Base-by-base conservation (phyloP, 257 asterid species). In the Ehretia macrophylla region DNA sequence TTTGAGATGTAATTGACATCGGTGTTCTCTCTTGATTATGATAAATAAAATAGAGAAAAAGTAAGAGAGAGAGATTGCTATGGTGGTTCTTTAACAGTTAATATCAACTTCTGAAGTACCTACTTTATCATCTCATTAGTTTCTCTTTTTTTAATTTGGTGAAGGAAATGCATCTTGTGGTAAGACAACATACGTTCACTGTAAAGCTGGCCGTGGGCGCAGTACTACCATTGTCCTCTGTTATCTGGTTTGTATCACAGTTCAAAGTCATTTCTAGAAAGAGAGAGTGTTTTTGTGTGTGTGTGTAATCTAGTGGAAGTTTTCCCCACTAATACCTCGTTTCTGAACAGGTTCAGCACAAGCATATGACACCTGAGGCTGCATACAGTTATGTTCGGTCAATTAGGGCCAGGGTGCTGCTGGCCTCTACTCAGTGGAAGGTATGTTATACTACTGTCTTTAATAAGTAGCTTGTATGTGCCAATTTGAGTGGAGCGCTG, bases 191-290 rank as follows among this genome's bases (percentile, higher is more conserved):
- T 92, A 92, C 57, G 95, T 92, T 32, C 97, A 92, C 75, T 92
- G 97, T 58, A 92, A 92, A 80, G 98, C 98, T 40, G 98, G 98
- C 35, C 84, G 98, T 61, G 98, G 97, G 39, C 94, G 97, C 59
- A 92, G 98, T 81, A 92, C 98, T 21, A 92, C 98, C 0, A 84
- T 92, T 58, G 97, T 92, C 64, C 95, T 92, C 46, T 92, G 95
- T 83, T 92, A 88, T 78, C 83, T 92, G 85, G 96, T 89, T 70
- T 10, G 71, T 47, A 32, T 56, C 37, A 17, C 32, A 48, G 16
- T 56, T 60, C 19, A 32, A 50, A 65, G 20, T 47, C 4, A 20
- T 32, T 17, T 14, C 38, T 44, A n/a, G n/a, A n/a, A n/a, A n/a
- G n/a, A n/a, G 51, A 56, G 37, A 14, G 21, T 58, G 48, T 18